Conservation (phyloP, 2,329 filamentous ascomycete species). For the Aspergillus neoniger region DNA sequence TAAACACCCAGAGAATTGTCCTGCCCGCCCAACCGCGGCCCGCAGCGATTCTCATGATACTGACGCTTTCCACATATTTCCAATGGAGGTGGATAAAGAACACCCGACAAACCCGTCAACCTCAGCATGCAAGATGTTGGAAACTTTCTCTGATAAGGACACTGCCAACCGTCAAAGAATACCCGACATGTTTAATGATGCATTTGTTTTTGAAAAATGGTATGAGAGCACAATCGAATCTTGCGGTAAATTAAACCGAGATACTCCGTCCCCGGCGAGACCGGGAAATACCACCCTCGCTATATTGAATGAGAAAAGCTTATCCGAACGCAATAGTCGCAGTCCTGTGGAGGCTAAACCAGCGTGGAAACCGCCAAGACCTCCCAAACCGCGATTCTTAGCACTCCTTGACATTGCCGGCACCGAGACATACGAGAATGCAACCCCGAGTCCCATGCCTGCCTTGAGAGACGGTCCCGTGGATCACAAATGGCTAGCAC, state of each 20-base stretch:
- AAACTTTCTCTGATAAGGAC: background rate
- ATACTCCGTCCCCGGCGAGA: background rate
- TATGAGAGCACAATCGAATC: background rate
- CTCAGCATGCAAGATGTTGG: background rate
- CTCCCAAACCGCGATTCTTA: slow-evolving; percentile 20
- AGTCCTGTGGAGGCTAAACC: background rate
- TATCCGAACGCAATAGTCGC: background rate
- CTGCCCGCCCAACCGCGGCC: background rate
- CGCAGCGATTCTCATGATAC: background rate
- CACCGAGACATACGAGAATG: background rate
- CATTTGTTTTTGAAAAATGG: background rate
- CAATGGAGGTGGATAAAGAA: slow-evolving; percentile 6
- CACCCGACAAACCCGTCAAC: background rate
- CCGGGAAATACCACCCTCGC: background rate
- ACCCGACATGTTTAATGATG: too few relatives aligned
- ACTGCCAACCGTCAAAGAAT: too few relatives aligned
- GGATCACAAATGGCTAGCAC: background rate
- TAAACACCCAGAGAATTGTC: background rate
- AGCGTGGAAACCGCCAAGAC: slow-evolving; percentile 12
- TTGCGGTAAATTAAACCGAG: background rate
- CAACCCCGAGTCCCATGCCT: background rate
- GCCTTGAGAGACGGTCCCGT: background rate
- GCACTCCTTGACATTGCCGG: background rate
- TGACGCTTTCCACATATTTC: slow-evolving; percentile 6
- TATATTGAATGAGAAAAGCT: background rate